A percentile compares a stretch with the other conserved stretches of the same genome.
phyloP scores from a whole-genome alignment of 2,329 filamentous ascomycete genomes.

The Colletotrichum nymphaeae region DNA sequence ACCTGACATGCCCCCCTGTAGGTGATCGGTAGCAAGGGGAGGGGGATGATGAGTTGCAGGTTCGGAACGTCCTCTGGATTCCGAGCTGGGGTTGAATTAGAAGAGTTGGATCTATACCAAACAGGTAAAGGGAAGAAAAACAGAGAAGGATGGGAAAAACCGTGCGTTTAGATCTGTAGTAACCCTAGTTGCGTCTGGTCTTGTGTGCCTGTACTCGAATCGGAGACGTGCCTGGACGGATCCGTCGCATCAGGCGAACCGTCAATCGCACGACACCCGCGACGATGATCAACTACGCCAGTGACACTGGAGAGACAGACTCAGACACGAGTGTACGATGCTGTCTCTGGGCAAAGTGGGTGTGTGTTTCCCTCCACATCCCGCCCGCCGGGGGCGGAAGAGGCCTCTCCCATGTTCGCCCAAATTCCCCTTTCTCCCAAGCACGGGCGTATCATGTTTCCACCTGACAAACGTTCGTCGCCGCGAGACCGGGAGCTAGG shows the following conservation, averaged over 20 bases:
- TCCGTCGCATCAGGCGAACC: conserved; percentile 16
- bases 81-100: neutral
- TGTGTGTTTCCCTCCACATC: conserved; percentile 7
- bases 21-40: neutral
- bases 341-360: neutral
- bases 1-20: neutral
- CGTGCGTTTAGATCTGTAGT: neutral
- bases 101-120: neutral
- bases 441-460: conserved; percentile 23
- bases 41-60: neutral
- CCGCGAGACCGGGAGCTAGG: conserved; percentile 6
- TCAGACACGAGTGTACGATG: neutral
- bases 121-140: neutral
- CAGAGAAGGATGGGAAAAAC: neutral
- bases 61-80: neutral
- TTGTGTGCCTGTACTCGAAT: neutral
- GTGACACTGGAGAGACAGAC: neutral
- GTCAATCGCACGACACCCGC: neutral
- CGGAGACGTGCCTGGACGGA: neutral
- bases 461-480: conserved; percentile 28
- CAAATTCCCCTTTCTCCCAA: neutral
- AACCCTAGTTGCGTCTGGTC: neutral
- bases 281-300: neutral
- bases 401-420: neutral
- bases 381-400: neutral